Percentiles rank a stretch among this genome's conserved stretches.
Evolutionary conservation across 768 basidiomycete species (phyloP).

Genomic region (Sporobolomyces pararoseus): DNA sequence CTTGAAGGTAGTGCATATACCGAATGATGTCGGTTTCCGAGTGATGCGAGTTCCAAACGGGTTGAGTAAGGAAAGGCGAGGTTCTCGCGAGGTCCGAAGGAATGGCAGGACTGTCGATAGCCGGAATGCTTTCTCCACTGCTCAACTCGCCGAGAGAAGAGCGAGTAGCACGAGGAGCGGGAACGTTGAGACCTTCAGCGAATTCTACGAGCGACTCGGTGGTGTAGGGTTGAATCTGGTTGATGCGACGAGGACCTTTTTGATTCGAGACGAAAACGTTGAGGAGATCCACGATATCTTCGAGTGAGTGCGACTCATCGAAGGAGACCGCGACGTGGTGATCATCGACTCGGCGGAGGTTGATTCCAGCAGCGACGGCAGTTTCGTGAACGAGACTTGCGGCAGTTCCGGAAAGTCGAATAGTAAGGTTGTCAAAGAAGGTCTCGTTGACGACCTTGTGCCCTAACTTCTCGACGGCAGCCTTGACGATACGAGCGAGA

Average conservation of each 20-base stretch:
- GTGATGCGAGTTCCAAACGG: slow-evolving; percentile 93
- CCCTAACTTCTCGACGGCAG: slow-evolving; percentile 65
- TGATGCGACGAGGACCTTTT: slow-evolving; percentile 20
- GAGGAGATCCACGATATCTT: slow-evolving; percentile 70
- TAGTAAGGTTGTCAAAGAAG: slow-evolving; percentile 88
- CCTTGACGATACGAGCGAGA: slow-evolving; percentile 71
- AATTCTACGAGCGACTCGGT: slow-evolving; percentile 46
- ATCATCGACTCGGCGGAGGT: slow-evolving; percentile 73
- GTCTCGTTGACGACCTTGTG: slow-evolving; percentile 60
- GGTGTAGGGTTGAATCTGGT: slow-evolving; percentile 37
- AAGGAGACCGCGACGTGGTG: slow-evolving; percentile 78
- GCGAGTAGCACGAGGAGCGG: slow-evolving; percentile 48
- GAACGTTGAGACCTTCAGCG: slow-evolving; percentile 52
- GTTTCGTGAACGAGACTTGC: slow-evolving; percentile 65
- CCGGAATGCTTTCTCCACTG: slow-evolving; percentile 49
- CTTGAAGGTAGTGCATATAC: slow-evolving; percentile 82
- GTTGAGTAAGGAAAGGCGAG: slow-evolving; percentile 72
- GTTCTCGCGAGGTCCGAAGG: slow-evolving; percentile 55
- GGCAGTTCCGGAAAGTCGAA: slow-evolving; percentile 58
- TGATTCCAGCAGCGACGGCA: slow-evolving; percentile 66
- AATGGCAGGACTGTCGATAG: slow-evolving; percentile 50
- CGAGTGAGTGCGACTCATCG: slow-evolving; percentile 78
- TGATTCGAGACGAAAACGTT: slow-evolving; percentile 72
- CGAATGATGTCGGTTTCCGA: slow-evolving; percentile 99
- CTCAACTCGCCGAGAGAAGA: slow-evolving; percentile 55